phyloP scores from a whole-genome alignment of 2,329 filamentous ascomycete genomes.

The Mycosphaerella arachidis region DNA sequence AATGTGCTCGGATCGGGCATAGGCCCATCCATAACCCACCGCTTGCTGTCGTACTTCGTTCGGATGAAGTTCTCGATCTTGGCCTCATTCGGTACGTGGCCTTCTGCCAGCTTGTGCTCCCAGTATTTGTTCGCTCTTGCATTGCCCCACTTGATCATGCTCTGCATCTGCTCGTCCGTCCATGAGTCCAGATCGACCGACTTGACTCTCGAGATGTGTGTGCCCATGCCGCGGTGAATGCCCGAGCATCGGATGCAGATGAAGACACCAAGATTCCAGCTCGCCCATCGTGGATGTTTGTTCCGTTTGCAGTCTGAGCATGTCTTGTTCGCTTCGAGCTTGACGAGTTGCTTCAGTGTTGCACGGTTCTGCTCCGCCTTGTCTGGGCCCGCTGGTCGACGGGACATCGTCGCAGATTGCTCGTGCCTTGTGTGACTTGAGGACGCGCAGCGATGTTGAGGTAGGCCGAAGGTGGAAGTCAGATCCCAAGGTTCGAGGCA shows the following conservation, averaged over 20 bases:
- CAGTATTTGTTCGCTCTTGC: conserved; percentile 96
- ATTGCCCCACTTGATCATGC: conserved; percentile 93
- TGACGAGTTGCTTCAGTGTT: conserved; percentile 90
- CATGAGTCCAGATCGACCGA: conserved; percentile 96
- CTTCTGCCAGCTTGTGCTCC: conserved; percentile 88
- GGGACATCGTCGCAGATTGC: conserved; percentile 59
- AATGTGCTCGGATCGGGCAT: conserved; percentile 89
- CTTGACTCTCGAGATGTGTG: conserved; percentile 96
- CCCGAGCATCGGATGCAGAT: conserved; percentile 95
- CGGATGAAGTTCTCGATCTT: conserved; percentile 99
- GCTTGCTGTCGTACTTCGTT: conserved; percentile 97
- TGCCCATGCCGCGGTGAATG: conserved; percentile 97
- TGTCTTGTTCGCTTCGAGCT: conserved; percentile 90
- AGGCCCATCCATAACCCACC: conserved; percentile 98
- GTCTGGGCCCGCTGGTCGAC: conserved; percentile 71
- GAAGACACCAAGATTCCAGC: conserved; percentile 97
- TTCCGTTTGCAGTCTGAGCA: conserved; percentile 99
- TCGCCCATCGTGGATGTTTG: conserved; percentile 98
- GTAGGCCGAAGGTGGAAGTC: background rate
- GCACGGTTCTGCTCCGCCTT: conserved; percentile 88
- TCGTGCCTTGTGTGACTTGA: background rate
- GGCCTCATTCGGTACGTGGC: conserved; percentile 88
- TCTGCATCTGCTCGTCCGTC: conserved; percentile 97
- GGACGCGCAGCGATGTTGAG: background rate
- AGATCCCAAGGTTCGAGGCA: background rate